These are phyloP conservation scores for Saccharomycopsis crataegensis DNA, from an alignment of 1,139 yeast species.

Conservation along the genomic window DNA sequence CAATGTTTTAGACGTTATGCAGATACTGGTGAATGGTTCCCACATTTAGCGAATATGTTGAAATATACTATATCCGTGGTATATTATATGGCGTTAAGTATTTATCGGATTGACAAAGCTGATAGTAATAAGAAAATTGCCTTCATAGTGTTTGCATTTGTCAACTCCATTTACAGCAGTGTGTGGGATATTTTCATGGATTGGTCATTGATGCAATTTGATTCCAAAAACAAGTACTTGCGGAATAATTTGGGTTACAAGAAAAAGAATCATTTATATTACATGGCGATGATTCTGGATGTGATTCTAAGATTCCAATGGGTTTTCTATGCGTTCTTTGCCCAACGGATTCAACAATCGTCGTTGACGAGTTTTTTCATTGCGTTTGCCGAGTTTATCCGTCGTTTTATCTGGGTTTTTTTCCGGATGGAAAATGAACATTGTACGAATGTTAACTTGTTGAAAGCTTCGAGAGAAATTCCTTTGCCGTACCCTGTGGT, in stretches of 20 bases:
- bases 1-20: constrained; percentile 89
- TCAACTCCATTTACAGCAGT: constrained; percentile 64
- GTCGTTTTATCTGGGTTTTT: constrained; percentile 83
- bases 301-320: constrained; percentile 79
- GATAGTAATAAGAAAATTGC: constrained; percentile 38
- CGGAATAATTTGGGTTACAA: constrained; percentile 66
- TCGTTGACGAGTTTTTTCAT: constrained; percentile 83
- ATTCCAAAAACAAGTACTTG: constrained; percentile 50
- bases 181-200: constrained; percentile 94
- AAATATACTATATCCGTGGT: constrained; percentile 64
- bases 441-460: constrained; percentile 75
- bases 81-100: constrained; percentile 69
- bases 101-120: constrained; percentile 58
- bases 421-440: constrained; percentile 97
- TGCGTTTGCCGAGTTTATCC: constrained; percentile 70
- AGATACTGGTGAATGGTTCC: constrained; percentile 94
- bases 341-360: constrained; percentile 62
- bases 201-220: constrained; percentile 77
- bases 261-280: constrained; percentile 51
- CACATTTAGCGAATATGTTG: constrained; percentile 86
- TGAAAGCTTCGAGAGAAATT: constrained; percentile 80
- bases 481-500: constrained; percentile 68
- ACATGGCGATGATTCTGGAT: constrained; percentile 65
- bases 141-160: constrained; percentile 64
- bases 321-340: constrained; percentile 62